phyloP scores from a whole-genome alignment of 2,329 filamentous ascomycete genomes.

The Thielaviopsis populi region DNA sequence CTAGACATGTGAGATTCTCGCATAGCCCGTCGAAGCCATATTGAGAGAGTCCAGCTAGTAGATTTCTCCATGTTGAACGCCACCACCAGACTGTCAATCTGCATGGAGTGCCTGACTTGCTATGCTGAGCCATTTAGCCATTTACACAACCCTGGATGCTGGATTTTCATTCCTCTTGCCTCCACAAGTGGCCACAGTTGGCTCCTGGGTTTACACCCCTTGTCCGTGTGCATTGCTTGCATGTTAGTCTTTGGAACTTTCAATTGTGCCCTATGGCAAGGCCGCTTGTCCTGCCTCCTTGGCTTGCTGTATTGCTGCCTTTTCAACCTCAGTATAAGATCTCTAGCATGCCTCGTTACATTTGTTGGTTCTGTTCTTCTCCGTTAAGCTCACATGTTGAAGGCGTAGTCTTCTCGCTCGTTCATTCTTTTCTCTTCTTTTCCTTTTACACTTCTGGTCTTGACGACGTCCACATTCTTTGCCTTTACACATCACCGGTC shows the following conservation, averaged over 20 bases:
- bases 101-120: background rate
- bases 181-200: background rate
- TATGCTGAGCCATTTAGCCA: slow-evolving; percentile 3
- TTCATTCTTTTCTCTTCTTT: slow-evolving; percentile 8
- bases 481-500: slow-evolving; percentile 3
- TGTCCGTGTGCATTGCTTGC: background rate
- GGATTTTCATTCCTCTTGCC: background rate
- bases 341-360: background rate
- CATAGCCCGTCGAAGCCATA: background rate
- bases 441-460: no score
- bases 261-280: background rate
- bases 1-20: background rate
- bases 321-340: background rate
- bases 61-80: background rate
- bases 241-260: background rate
- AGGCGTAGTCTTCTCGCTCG: background rate
- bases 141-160: slow-evolving; percentile 3
- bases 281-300: background rate
- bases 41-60: background rate
- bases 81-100: background rate
- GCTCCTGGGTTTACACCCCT: background rate
- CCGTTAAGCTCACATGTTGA: background rate
- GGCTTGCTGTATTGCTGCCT: background rate
- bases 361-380: background rate
- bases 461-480: no score